These are phyloP conservation scores for Bipolaris cookei DNA, from an alignment of 2,329 filamentous ascomycete species.

Conservation along the genomic window DNA sequence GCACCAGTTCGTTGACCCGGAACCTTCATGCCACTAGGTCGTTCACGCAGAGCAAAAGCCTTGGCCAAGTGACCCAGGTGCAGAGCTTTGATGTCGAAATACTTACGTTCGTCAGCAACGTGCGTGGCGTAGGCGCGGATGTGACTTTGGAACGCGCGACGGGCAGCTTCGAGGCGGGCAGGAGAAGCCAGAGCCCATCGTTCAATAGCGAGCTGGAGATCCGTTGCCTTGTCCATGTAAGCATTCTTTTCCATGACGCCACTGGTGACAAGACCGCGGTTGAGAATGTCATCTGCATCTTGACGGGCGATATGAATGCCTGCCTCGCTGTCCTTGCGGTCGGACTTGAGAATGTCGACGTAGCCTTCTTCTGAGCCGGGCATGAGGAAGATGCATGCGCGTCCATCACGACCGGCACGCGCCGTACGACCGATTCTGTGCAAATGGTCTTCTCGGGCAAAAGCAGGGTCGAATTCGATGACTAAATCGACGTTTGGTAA, in stretches of 20 bases:
- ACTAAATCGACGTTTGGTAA: conserved; percentile 94
- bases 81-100: conserved; percentile 89
- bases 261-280: conserved; percentile 64
- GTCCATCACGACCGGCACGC: conserved; percentile 85
- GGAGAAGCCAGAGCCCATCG: conserved; percentile 69
- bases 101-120: conserved; percentile 78
- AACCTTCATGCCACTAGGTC: conserved; percentile 76
- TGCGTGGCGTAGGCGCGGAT: conserved; percentile 96
- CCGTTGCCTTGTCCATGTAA: conserved; percentile 71
- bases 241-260: conserved; percentile 53
- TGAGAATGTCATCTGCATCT: conserved; percentile 69
- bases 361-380: conserved; percentile 94
- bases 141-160: conserved; percentile 88
- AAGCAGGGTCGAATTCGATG: conserved; percentile 94
- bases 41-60: conserved; percentile 87
- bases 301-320: conserved; percentile 63
- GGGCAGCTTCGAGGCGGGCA: conserved; percentile 77
- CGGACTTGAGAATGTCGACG: conserved; percentile 75
- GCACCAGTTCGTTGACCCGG: conserved; percentile 58
- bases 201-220: conserved; percentile 70
- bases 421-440: conserved; percentile 95
- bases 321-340: conserved; percentile 68
- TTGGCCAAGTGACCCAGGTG: conserved; percentile 95
- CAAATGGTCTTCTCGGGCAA: conserved; percentile 89
- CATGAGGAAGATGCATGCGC: conserved; percentile 86